Evolutionary conservation across 345 rosid species (phyloP), one percentile per base, ranked within the genome.

Genomic region (Citrus maxima): DNA sequence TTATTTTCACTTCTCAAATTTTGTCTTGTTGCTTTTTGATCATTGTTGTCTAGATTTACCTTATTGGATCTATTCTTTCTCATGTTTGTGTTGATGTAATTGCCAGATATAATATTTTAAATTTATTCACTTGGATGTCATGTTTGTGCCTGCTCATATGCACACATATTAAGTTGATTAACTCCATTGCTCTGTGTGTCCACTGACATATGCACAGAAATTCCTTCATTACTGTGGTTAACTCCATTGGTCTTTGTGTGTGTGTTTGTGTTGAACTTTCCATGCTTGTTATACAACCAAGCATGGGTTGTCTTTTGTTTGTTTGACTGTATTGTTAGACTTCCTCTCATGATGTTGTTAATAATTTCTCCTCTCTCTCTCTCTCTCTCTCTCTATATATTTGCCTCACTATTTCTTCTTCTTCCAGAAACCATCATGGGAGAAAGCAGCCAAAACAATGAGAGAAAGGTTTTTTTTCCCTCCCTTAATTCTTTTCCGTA

Each of bases 371-470:
- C 16, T 54, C 16, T 22, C 49, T 40, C 25, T 69, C 16, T 72
- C 16, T 21, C 46, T 40, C 25, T 69, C 38, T 40, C 19, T 69
- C 28, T 21, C 0, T 30, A 16, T 21, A 16, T 21, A 49, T 14
- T 63, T 61, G 62, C 35, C 78, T 79, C 56, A 67, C 77, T 79
- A 10, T 61, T 69, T 75, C 70, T 37, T 76, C 79, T 69, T 75
- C 68, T 89, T 64, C 79, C 93, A 97, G 99, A 97, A 92, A 92
- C 95, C 98, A 64, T 92, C 99, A 19, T 96, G 99, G 99, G 99
- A 96, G 88, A 96, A 89, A 78, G 93, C 99, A 72, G 98, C 98
- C 63, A 90, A 87, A 78, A 88, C 86, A 81, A 84, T 94, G 73
- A 89, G 88, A 82, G 92, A 94, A 83, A 93, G 97, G 99, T 96